Percentiles rank a stretch among this genome's conserved stretches.
Conservation (phyloP, 257 asterid species). For the Pogostemon cablin region DNA sequence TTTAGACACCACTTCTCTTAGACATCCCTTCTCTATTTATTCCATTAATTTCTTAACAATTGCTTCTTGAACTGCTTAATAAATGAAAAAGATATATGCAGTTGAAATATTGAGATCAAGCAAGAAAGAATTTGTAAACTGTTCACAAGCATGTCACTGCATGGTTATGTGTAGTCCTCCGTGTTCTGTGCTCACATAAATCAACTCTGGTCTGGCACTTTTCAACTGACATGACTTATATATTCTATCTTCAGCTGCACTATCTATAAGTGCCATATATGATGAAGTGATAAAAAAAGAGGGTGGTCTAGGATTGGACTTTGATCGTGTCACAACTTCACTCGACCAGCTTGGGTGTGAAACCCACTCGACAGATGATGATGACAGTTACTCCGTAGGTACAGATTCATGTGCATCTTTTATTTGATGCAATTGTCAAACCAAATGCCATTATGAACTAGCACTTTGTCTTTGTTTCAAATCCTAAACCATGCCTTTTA, state of each 20-base stretch:
- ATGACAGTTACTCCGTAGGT: conserved; percentile 75
- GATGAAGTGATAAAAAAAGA: conserved; percentile 78
- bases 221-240: conserved; percentile 29
- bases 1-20: conserved; percentile 11
- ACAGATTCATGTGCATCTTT: conserved; percentile 32
- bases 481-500: conserved; percentile 30
- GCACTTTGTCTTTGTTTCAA: background rate
- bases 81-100: background rate
- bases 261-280: conserved; percentile 64
- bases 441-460: conserved; percentile 3
- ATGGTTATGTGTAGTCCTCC: conserved; percentile 10
- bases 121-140: conserved; percentile 3
- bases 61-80: background rate
- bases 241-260: conserved; percentile 52
- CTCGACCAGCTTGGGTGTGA: conserved; percentile 77
- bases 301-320: conserved; percentile 64
- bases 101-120: background rate
- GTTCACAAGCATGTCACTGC: conserved; percentile 13
- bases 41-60: background rate
- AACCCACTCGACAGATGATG: conserved; percentile 41
- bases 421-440: conserved; percentile 19
- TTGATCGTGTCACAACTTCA: conserved; percentile 59
- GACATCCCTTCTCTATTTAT: background rate
- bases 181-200: background rate
- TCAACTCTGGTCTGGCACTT: conserved; percentile 18